Conservation (phyloP, 2,329 filamentous ascomycete species). For the Dissoconium aciculare region DNA sequence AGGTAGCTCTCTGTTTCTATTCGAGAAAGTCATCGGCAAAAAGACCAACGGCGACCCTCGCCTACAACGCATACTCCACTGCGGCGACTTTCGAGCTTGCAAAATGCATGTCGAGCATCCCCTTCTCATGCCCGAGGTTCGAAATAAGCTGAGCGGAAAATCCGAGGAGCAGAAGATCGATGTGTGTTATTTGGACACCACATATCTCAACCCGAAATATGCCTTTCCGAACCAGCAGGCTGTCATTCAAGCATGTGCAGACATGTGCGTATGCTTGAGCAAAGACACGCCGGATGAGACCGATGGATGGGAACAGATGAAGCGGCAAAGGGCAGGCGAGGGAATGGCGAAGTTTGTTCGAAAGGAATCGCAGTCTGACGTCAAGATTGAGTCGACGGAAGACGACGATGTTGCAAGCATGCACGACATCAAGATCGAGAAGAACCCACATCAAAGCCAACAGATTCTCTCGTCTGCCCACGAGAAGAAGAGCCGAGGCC, state of each 20-base stretch:
- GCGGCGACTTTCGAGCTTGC: constrained; percentile 89
- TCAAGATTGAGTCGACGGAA: constrained; percentile 25
- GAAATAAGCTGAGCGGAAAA: constrained; percentile 57
- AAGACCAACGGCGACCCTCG: constrained; percentile 39
- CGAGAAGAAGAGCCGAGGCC: constrained; percentile 37
- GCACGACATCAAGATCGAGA: constrained; percentile 21
- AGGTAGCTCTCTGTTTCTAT: constrained; percentile 83
- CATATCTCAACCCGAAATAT: constrained; percentile 90
- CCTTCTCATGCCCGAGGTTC: constrained; percentile 57
- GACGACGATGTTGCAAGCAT: constrained; percentile 25
- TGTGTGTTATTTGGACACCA: constrained; percentile 92
- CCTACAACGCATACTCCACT: constrained; percentile 73
- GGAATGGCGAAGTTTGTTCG: constrained; percentile 50
- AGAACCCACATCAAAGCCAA: constrained; percentile 19
- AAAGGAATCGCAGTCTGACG: constrained; percentile 26
- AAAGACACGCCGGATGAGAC: constrained; percentile 45
- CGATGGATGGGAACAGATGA: constrained; percentile 43
- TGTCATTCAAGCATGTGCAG: constrained; percentile 74
- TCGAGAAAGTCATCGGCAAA: constrained; percentile 59
- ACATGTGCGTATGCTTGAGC: constrained; percentile 67
- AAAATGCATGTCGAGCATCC: constrained; percentile 71
- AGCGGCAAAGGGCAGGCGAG: constrained; percentile 38
- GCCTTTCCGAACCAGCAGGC: constrained; percentile 80
- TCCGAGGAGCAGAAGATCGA: constrained; percentile 74
- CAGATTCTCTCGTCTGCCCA: constrained; percentile 17